Evolutionary conservation across 192 early-diverging fungal genomes (phyloP), one percentile per base, ranked within the genome.

Genomic region (Phlyctochytrium arcticum): DNA sequence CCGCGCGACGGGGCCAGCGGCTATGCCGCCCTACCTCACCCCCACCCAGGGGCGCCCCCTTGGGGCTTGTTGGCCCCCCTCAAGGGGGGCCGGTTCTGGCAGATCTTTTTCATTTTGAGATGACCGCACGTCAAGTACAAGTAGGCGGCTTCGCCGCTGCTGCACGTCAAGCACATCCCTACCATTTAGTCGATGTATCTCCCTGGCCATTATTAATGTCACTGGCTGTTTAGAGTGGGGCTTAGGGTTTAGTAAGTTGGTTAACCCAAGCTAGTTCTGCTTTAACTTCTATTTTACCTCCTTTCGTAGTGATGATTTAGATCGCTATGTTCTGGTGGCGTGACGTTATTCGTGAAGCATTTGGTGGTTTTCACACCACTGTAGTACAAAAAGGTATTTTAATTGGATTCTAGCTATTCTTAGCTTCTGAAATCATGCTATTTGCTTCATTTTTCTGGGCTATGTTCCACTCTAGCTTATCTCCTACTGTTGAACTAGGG

Each of bases 371-470:
- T 69, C 68, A 69, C 56, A 69, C 60, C 27, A 49, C 29, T n/a
- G n/a, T 44, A 60, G 68, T 69, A 47, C 68, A 69, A 69, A 37
- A 48, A 36, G 68, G 68, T 69, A 36, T 69, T 33, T 21, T 69
- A 21, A 69, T 69, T 69, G 68, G 68, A 30, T 69, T 69, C 36
- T 54, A 59, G 27, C 51, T 69, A 39, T 69, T 69, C 27, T 49
- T 69, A 56, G 67, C 57, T 50, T 69, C 68, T 67, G 68, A 70
- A 70, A 67, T 70, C 36, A 70, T 70, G 68, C 48, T 68, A 58
- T 70, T 70, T 68, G 24, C 68, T 30, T 57, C 50, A 24, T 70
- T 70, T 39, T 68, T 70, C 35, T 70, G 68, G 68, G 68, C 68
- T 21, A 67, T 57, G 30, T 48, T 64, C 15, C 49, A 70, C 36